Evolutionary conservation across 306 rosid genomes (phyloP), one percentile per base, ranked within the genome.

Genomic region (Casuarina equisetifolia): DNA sequence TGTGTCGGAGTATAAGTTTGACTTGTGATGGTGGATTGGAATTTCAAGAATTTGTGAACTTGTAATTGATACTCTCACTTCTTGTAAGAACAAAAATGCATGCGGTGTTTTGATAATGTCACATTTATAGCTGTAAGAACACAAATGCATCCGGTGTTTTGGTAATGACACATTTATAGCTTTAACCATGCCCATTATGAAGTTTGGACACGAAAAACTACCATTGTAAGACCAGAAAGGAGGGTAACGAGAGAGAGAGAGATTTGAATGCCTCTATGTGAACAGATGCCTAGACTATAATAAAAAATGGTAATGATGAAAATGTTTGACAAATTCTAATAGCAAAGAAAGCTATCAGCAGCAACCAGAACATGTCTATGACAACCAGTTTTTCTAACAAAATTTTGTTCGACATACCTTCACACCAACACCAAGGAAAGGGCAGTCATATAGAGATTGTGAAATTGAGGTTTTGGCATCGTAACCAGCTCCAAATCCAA

Each of bases 401-500:
- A 66, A 48, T 42, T n/a, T 16, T 8, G 35, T 59, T 62, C 44
- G 40, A 63, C 78, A 74, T 89, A 95, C 98, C 98, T 95, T 89
- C 68, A 91, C 90, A 70, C 84, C 85, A 59, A 75, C 82, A 82
- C 86, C 85, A 45, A 95, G 93, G 86, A 95, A 92, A 74, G 97
- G 97, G 82, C 98, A 87, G 77, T 95, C 98, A 77, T 85, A 87
- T 75, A 87, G 76, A 76, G 96, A 83, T 74, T 86, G 85, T 78
- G 87, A 76, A 82, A 95, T 88, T 79, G 97, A 92, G 75, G 88
- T 88, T 83, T 86, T 82, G 62, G 90, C 76, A 87, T 85, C 85
- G 80, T 89, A 82, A 62, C 97, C 97, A 67, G 92, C 90, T 81
- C 98, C 98, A 86, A 95, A 89, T 85, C 98, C 97, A 78, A 95